A percentile compares a stretch with the other conserved stretches of the same genome.
phyloP scores from a whole-genome alignment of 2,329 filamentous ascomycete genomes.

The Thielaviopsis musarum region DNA sequence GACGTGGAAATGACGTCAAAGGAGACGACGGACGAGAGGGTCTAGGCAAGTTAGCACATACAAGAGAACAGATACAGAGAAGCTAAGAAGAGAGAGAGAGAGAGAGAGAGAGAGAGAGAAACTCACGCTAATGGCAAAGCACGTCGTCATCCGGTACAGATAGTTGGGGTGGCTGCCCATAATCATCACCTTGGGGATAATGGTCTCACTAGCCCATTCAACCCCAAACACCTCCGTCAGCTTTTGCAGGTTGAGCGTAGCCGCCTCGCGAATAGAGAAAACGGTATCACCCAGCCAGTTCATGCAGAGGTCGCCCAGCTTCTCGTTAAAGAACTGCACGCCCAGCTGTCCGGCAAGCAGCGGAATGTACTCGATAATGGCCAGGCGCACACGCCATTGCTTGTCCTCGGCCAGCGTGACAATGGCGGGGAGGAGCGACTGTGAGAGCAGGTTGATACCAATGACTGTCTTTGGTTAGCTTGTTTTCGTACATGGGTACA shows the following conservation, averaged over 20 bases:
- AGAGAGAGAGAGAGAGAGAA: not conserved
- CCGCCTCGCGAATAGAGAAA: conserved; percentile 95
- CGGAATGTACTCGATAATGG: conserved; percentile 98
- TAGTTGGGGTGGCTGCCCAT: conserved; percentile 99
- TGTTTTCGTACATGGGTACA: not conserved
- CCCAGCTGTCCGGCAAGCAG: conserved; percentile 88
- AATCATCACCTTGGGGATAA: conserved; percentile 95
- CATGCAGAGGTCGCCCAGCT: conserved; percentile 91
- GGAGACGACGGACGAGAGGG: conserved; percentile 80
- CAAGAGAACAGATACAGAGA: too few relatives aligned
- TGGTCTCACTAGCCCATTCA: conserved; percentile 90
- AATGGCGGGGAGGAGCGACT: conserved; percentile 91
- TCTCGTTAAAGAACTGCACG: conserved; percentile 96
- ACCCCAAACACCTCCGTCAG: conserved; percentile 96
- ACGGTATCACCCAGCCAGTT: conserved; percentile 96
- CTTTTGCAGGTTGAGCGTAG: conserved; percentile 95
- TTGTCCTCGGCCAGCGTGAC: conserved; percentile 97
- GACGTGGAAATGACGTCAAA: conserved; percentile 84
- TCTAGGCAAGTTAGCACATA: conserved; percentile 39
- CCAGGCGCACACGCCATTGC: conserved; percentile 93
- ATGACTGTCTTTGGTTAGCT: conserved; percentile 47
- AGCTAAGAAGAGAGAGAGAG: conserved; percentile 13
- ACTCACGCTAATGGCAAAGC: conserved; percentile 92
- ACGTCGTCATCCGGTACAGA: conserved; percentile 99
- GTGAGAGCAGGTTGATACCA: conserved; percentile 89